Evolutionary conservation across 805 yeast species (phyloP), one percentile per base, ranked within the genome.

Genomic region (Scheffersomyces ergatensis): DNA sequence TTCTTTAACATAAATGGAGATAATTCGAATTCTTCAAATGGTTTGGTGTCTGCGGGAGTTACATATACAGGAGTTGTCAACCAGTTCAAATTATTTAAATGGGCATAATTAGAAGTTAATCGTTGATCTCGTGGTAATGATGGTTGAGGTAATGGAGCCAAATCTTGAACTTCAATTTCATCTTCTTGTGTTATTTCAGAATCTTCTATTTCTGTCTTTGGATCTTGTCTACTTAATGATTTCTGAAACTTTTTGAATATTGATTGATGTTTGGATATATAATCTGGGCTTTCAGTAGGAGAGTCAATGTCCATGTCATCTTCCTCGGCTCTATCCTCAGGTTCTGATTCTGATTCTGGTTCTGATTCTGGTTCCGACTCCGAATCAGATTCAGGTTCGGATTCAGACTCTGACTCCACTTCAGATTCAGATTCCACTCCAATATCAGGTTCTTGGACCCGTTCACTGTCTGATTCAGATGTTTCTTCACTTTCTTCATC

Each of bases 141-240:
- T 0, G 96, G 96, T 59, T 89, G 96, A 1, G 98, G 97, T 32
- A 92, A 65, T 15, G 96, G 95, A 5, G 76, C 82, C 31, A 92
- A 52, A 33, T 56, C 64, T 36, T 61, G 61, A 12, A 36, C 37
- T 19, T 53, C 57, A 2, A 48, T 44, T 8, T 43, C 44, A 15
- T 55, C 58, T 19, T 46, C 51, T 8, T 42, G 51, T n/a, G 40
- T 48, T 11, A 47, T 51, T 2, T 37, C 53, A 13, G 33, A n/a
- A n/a, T 42, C 51, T n/a, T 42, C 48, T 11, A 47, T 51, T 2
- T 37, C 53, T n/a, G 33, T 42, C 14, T 48, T 54, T 11, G 42
- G 9, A 14, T 19, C 33, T 17, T 51, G 55, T 9, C 43, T 42
- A 18, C 44, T 46, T 50, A 60, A 52, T 12, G 51, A 40, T 15